Evolutionary conservation across 441 rosid species (phyloP).

Genomic region (Syzygium malaccense): DNA sequence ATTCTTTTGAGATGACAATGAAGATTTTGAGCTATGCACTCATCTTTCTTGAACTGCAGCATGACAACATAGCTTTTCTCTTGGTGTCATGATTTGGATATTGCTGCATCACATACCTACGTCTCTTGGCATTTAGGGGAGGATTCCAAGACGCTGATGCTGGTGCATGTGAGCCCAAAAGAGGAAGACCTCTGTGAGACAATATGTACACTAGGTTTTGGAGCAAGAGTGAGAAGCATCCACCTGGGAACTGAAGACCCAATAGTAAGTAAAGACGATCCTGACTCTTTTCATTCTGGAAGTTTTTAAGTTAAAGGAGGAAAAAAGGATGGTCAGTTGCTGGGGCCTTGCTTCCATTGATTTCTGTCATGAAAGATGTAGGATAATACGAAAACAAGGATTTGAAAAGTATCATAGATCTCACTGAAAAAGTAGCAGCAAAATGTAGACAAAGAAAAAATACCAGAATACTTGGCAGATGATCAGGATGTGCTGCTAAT

Average conservation of each 20-base stretch:
- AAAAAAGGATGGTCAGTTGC: background rate
- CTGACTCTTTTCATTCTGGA: background rate
- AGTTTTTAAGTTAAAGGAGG: background rate
- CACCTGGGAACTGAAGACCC: conserved; percentile 49
- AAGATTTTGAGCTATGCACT: background rate
- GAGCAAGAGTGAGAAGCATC: conserved; percentile 56
- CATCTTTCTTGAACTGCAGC: background rate
- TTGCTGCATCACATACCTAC: background rate
- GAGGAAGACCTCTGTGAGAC: conserved; percentile 86
- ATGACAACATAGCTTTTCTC: background rate
- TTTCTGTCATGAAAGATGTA: background rate
- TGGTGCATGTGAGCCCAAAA: conserved; percentile 74
- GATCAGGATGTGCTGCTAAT: background rate
- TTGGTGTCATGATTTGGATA: background rate
- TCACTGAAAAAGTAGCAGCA: background rate
- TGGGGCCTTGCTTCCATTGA: background rate
- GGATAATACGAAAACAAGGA: background rate
- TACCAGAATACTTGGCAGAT: background rate
- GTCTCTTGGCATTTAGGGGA: conserved; percentile 35
- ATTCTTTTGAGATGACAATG: background rate
- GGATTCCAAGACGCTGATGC: conserved; percentile 82
- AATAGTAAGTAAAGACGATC: conserved; percentile 28
- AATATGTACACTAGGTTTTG: conserved; percentile 69
- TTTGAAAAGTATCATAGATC: background rate
- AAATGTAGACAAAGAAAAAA: background rate